Conservation (phyloP, 2,329 filamentous ascomycete species). For the Hymenoscyphus linearis region DNA sequence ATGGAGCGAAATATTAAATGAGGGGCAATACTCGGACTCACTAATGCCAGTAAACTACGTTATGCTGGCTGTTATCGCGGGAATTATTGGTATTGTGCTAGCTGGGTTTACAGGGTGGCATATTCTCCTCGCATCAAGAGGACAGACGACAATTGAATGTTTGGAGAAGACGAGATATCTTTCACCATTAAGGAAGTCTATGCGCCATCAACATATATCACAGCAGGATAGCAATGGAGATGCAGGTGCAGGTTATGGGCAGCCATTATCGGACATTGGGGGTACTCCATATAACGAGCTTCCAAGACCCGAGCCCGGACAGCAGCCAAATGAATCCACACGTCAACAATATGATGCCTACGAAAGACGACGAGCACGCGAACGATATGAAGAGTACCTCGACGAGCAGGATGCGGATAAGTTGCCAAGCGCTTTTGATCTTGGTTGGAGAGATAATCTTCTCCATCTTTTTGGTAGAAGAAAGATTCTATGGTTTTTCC, state of each 20-base stretch:
- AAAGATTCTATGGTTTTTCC: conserved; percentile 70
- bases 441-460: conserved; percentile 77
- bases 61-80: conserved; percentile 76
- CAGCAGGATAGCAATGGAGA: conserved; percentile 42
- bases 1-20: conserved; percentile 72
- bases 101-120: conserved; percentile 91
- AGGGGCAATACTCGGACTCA: conserved; percentile 66
- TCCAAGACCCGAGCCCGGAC: conserved; percentile 10
- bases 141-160: conserved; percentile 93
- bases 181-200: conserved; percentile 66
- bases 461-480: conserved; percentile 73
- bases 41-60: conserved; percentile 88
- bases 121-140: conserved; percentile 69
- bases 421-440: conserved; percentile 88
- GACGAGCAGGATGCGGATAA: conserved; percentile 85
- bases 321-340: conserved; percentile 14
- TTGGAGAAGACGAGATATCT: conserved; percentile 94
- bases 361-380: conserved; percentile 59
- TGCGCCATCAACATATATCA: conserved; percentile 58
- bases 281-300: conserved; percentile 14
- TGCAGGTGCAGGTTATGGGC: conserved; percentile 51
- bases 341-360: conserved; percentile 41
- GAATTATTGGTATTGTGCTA: conserved; percentile 86
- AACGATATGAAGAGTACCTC: conserved; percentile 74
- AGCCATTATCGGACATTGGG: conserved; percentile 62